phyloP scores from a whole-genome alignment of 345 rosid genomes.

The Psidium guajava region DNA sequence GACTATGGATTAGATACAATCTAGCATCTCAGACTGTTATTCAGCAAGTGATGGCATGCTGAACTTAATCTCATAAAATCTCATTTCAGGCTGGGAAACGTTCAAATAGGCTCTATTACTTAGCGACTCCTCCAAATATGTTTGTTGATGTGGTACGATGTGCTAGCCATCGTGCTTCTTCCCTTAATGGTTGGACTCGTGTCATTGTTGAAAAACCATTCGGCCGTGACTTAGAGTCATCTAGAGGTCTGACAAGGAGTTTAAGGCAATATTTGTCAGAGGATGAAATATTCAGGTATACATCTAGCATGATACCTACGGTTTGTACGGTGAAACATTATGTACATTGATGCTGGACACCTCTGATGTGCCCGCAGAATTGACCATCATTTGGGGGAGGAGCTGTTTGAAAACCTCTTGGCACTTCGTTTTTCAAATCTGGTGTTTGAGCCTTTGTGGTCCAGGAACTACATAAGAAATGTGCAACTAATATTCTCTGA shows the following conservation, averaged over 20 bases:
- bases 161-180: slow-evolving; percentile 35
- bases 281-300: slow-evolving; percentile 44
- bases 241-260: slow-evolving; percentile 23
- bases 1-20: background rate
- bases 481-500: slow-evolving; percentile 43
- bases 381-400: slow-evolving; percentile 43
- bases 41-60: background rate
- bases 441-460: slow-evolving; percentile 46
- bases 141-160: slow-evolving; percentile 36
- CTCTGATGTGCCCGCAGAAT: slow-evolving; percentile 17
- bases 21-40: background rate
- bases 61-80: background rate
- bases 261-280: slow-evolving; percentile 29
- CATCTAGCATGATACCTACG: background rate
- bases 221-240: slow-evolving; percentile 38
- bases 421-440: slow-evolving; percentile 49
- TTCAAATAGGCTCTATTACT: slow-evolving; percentile 43
- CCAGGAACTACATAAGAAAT: slow-evolving; percentile 37
- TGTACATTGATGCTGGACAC: background rate
- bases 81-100: slow-evolving; percentile 24
- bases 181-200: slow-evolving; percentile 38
- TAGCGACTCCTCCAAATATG: slow-evolving; percentile 36
- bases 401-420: slow-evolving; percentile 38
- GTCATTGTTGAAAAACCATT: slow-evolving; percentile 50
- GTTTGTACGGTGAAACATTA: background rate